Percentiles rank a stretch among this genome's conserved stretches.
These are phyloP conservation scores for Fusarium falciforme DNA, from an alignment of 2,329 filamentous ascomycete species.

Conservation along the genomic window DNA sequence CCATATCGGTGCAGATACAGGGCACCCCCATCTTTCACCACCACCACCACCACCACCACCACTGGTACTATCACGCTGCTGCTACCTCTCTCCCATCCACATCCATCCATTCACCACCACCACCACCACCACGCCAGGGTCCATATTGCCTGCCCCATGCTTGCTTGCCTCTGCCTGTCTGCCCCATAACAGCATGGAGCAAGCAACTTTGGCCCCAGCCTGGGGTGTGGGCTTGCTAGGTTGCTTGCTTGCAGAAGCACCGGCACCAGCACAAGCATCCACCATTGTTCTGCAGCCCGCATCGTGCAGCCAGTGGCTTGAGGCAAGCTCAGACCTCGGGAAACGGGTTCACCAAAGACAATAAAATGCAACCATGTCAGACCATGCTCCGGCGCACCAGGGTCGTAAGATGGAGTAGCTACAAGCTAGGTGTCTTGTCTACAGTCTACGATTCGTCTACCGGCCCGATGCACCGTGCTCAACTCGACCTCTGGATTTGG, in stretches of 20 bases:
- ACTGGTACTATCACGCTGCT: conserved; percentile 16
- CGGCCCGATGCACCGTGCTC: conserved; percentile 46
- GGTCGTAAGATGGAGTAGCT: conserved; percentile 37
- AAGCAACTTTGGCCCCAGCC: neutral
- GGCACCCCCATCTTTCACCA: conserved; percentile 10
- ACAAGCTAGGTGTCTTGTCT: neutral
- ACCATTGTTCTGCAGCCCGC: neutral
- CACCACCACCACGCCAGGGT: conserved; percentile 13
- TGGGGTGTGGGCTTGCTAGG: neutral
- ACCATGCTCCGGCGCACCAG: conserved; percentile 34
- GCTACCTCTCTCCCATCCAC: conserved; percentile 13
- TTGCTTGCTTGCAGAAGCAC: neutral
- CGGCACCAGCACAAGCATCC: neutral
- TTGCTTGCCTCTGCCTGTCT: neutral
- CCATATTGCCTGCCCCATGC: conserved; percentile 33
- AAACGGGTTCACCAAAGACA: conserved; percentile 17
- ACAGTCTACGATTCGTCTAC: conserved; percentile 37
- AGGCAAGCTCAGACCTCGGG: conserved; percentile 27
- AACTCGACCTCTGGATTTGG: conserved; percentile 29
- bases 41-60: conserved; percentile 11
- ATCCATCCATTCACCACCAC: conserved; percentile 9
- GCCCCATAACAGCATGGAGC: conserved; percentile 32
- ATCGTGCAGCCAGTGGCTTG: conserved; percentile 3
- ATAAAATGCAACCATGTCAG: conserved; percentile 45
- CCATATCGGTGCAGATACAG: neutral